Conservation (phyloP, 257 asterid species). For the Ehretia macrophylla region DNA sequence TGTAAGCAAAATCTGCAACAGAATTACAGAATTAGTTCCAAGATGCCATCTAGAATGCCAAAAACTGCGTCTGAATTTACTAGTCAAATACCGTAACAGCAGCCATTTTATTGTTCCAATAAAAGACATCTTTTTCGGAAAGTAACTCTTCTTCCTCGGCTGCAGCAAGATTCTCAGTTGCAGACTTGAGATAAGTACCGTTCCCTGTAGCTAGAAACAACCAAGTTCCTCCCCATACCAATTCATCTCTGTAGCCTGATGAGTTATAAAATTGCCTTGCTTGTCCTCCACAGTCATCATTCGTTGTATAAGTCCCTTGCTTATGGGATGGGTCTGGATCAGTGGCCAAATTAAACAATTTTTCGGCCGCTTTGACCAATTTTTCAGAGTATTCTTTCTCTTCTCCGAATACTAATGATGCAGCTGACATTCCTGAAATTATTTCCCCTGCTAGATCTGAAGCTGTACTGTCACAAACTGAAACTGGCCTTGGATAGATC, state of each 20-base stretch:
- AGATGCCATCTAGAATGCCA: neutral
- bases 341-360: constrained; percentile 26
- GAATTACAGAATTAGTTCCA: neutral
- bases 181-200: constrained; percentile 38
- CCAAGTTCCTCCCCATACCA: constrained; percentile 59
- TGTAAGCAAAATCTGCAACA: constrained; percentile 34
- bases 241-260: constrained; percentile 42
- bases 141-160: constrained; percentile 42
- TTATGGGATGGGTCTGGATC: constrained; percentile 20
- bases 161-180: constrained; percentile 27
- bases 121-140: constrained; percentile 35
- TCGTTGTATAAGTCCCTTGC: constrained; percentile 32
- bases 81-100: constrained; percentile 36
- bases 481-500: constrained; percentile 42
- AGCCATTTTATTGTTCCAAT: constrained; percentile 56
- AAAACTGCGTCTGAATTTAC: neutral
- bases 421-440: constrained; percentile 56
- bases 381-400: constrained; percentile 23
- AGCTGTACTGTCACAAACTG: constrained; percentile 38
- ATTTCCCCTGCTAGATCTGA: constrained; percentile 62
- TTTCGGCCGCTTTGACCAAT: constrained; percentile 36
- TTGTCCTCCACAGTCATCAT: constrained; percentile 39
- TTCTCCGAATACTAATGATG: constrained; percentile 41
- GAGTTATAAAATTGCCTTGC: constrained; percentile 39
- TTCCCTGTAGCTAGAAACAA: constrained; percentile 55